A percentile compares a stretch with the other conserved stretches of the same genome.
Evolutionary conservation across 73 alveolate species (phyloP).

Genomic region (Diophrys appendiculata): DNA sequence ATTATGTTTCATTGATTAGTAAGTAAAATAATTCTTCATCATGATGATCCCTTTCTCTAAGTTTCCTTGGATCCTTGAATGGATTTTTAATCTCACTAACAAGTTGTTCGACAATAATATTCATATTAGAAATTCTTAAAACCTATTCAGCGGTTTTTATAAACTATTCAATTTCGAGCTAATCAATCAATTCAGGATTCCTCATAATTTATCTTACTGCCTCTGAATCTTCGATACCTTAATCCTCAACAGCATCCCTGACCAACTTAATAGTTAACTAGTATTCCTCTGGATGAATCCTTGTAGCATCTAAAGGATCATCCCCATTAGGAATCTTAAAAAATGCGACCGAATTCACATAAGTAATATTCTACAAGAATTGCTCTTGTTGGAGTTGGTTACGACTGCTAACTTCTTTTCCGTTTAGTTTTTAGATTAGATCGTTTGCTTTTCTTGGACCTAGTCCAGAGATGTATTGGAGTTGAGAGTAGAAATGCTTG

Average conservation of each 20-base stretch:
- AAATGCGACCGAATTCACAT: conserved; percentile 37
- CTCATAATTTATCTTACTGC: conserved; percentile 55
- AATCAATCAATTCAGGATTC: conserved; percentile 64
- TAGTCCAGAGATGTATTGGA: conserved; percentile 75
- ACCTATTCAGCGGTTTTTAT: conserved; percentile 37
- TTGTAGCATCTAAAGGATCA: conserved; percentile 38
- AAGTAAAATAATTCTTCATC: conserved; percentile 72
- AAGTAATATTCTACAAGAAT: conserved; percentile 24
- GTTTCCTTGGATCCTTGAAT: conserved; percentile 67
- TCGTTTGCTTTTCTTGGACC: conserved; percentile 86
- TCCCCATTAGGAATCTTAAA: conserved; percentile 17
- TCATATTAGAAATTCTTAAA: conserved; percentile 42
- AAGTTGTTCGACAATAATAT: conserved; percentile 58
- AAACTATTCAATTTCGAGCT: conserved; percentile 69
- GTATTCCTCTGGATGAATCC: conserved; percentile 80
- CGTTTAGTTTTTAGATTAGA: conserved; percentile 46
- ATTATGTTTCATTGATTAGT: conserved; percentile 73
- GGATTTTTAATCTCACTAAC: conserved; percentile 77
- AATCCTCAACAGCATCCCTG: conserved; percentile 57
- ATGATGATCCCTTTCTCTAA: conserved; percentile 46
- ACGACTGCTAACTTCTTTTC: conserved; percentile 21
- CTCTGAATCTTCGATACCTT: conserved; percentile 55
- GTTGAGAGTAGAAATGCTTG: conserved; percentile 69
- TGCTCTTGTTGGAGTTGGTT: conserved; percentile 34
- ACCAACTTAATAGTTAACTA: conserved; percentile 67